Conservation (phyloP, 495 filamentous ascomycete genomes). For the Daldinia childiae region DNA sequence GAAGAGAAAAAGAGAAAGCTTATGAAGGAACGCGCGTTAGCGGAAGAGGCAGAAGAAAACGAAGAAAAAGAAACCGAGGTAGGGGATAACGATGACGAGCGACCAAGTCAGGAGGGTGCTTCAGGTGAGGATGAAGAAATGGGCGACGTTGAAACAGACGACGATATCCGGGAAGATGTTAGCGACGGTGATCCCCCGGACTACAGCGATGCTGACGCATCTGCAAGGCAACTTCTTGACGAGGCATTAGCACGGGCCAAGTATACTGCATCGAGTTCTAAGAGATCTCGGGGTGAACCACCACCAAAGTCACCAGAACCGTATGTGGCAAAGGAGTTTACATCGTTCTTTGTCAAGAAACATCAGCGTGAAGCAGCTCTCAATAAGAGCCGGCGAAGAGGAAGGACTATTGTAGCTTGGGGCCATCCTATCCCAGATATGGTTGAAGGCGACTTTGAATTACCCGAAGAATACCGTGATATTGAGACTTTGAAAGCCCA, state of each 20-base stretch:
- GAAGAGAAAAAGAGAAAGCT: slow-evolving; percentile 85
- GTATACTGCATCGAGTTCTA: slow-evolving; percentile 38
- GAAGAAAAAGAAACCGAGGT: slow-evolving; percentile 46
- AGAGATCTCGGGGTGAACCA: slow-evolving; percentile 49
- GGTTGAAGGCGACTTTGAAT: slow-evolving; percentile 71
- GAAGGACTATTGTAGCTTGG: slow-evolving; percentile 71
- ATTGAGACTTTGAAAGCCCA: slow-evolving; percentile 71
- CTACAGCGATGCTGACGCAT: slow-evolving; percentile 77
- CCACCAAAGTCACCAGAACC: slow-evolving; percentile 43
- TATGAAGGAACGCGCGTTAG: slow-evolving; percentile 68
- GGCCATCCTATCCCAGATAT: slow-evolving; percentile 83
- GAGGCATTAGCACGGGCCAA: slow-evolving; percentile 65
- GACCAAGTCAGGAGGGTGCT: slow-evolving; percentile 39
- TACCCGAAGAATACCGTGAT: slow-evolving; percentile 76
- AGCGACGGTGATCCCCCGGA: slow-evolving; percentile 64
- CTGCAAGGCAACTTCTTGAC: slow-evolving; percentile 75
- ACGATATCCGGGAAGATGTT: slow-evolving; percentile 45
- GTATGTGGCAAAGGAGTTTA: slow-evolving; percentile 69
- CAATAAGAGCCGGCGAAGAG: slow-evolving; percentile 65
- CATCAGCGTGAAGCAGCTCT: slow-evolving; percentile 80
- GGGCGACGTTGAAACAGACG: slow-evolving; percentile 43
- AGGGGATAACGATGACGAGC: slow-evolving; percentile 36
- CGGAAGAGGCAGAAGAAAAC: slow-evolving; percentile 56
- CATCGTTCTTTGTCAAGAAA: slow-evolving; percentile 81
- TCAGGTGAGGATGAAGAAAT: slow-evolving; percentile 41